Conservation (phyloP, 768 basidiomycete species). For the Dioszegia crocea region DNA sequence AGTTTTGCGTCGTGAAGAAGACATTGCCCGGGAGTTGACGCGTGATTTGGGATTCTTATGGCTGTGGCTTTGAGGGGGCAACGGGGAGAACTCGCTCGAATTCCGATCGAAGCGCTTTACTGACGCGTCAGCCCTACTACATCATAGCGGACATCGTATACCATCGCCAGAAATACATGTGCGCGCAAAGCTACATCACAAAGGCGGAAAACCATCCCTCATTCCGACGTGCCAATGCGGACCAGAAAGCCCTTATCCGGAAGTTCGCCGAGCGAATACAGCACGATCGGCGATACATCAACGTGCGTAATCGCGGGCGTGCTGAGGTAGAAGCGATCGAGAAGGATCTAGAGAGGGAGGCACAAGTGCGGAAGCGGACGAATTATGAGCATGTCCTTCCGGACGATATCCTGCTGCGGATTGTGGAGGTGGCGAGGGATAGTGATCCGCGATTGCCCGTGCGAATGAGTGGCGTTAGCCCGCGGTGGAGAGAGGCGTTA, state of each 20-base stretch:
- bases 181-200: not conserved
- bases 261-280: not conserved
- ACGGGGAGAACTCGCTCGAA: too few species aligned
- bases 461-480: conserved; percentile 16
- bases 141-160: conserved; percentile 11
- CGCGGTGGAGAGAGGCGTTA: conserved; percentile 10
- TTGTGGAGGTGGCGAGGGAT: conserved; percentile 10
- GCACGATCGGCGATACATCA: not conserved
- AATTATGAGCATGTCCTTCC: conserved; percentile 6
- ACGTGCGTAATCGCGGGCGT: not conserved
- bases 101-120: not conserved
- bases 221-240: not conserved
- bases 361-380: not conserved
- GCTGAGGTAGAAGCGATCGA: not conserved
- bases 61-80: too few species aligned
- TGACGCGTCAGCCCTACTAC: conserved; percentile 9
- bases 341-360: not conserved
- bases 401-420: conserved; percentile 11
- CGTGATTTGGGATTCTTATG: too few species aligned
- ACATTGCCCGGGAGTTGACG: too few species aligned
- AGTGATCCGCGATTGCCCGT: not conserved
- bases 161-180: not conserved
- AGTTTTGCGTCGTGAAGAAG: not conserved
- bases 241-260: not conserved
- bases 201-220: not conserved